A percentile compares a stretch with the other conserved stretches of the same genome.
phyloP scores from a whole-genome alignment of 1,139 yeast genomes.

The Pichia sp. region DNA sequence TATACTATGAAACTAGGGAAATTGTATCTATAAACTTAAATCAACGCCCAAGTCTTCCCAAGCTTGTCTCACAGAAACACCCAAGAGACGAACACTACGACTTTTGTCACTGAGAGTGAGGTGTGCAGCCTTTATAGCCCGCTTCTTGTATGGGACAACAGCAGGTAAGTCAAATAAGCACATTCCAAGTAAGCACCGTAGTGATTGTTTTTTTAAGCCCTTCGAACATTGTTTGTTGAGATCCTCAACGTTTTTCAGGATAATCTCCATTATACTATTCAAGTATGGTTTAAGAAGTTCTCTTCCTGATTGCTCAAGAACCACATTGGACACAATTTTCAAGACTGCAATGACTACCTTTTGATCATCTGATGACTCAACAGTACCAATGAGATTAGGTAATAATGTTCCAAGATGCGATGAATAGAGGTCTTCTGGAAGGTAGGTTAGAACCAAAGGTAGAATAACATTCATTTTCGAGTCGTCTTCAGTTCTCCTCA shows the following conservation, averaged over 20 bases:
- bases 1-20: no score
- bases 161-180: slow-evolving; percentile 36
- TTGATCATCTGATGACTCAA: slow-evolving; percentile 10
- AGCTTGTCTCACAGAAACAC: slow-evolving; percentile 72
- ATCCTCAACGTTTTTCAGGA: slow-evolving; percentile 12
- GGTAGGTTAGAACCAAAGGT: slow-evolving; percentile 15
- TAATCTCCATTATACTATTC: slow-evolving; percentile 15
- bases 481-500: neutral
- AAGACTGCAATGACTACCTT: slow-evolving; percentile 11
- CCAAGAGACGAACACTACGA: slow-evolving; percentile 68
- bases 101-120: slow-evolving; percentile 66
- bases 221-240: slow-evolving; percentile 21
- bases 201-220: slow-evolving; percentile 53
- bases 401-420: slow-evolving; percentile 10
- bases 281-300: slow-evolving; percentile 12
- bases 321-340: slow-evolving; percentile 14
- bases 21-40: slow-evolving; percentile 9
- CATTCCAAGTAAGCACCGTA: slow-evolving; percentile 50
- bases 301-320: slow-evolving; percentile 9
- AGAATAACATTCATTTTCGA: slow-evolving; percentile 9
- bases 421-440: slow-evolving; percentile 16
- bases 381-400: slow-evolving; percentile 13
- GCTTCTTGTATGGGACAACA: slow-evolving; percentile 49
- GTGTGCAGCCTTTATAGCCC: slow-evolving; percentile 46
- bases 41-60: slow-evolving; percentile 20